Conservation (phyloP, 805 yeast species). For the Myxozyma udenii region DNA sequence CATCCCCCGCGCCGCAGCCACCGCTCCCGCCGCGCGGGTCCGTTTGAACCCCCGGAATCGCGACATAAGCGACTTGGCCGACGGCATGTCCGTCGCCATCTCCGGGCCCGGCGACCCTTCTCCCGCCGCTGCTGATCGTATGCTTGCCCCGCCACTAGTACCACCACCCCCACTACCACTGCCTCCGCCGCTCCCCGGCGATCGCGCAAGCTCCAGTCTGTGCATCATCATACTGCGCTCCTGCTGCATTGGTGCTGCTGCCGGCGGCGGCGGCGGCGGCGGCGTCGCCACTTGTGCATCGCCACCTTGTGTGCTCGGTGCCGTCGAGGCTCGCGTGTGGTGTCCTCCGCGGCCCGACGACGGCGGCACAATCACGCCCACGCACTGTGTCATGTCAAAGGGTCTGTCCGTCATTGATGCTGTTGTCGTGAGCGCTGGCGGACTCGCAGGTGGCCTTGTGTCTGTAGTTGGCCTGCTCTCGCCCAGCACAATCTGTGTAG, state of each 20-base stretch:
- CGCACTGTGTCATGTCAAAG: not conserved
- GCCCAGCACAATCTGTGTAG: not conserved
- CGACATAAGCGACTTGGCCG: conserved; percentile 14
- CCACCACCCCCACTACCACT: not conserved
- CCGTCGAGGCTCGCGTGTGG: too few species aligned
- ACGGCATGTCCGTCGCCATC: too few species aligned
- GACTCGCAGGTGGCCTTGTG: too few species aligned
- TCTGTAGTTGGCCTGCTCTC: not conserved
- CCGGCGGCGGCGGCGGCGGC: not conserved
- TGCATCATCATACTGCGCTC: not conserved
- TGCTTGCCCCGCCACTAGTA: not conserved
- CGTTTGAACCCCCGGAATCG: conserved; percentile 12
- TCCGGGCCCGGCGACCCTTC: not conserved
- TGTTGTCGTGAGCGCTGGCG: too few species aligned
- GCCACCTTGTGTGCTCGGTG: too few species aligned
- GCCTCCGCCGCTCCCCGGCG: not conserved
- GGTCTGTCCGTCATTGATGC: too few species aligned
- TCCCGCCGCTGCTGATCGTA: not conserved
- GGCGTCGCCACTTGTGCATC: too few species aligned
- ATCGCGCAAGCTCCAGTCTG: not conserved
- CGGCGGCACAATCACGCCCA: not conserved
- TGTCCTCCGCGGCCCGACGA: too few species aligned
- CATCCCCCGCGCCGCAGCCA: too few species aligned
- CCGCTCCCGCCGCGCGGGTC: too few species aligned
- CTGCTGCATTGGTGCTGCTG: not conserved